phyloP scores from a whole-genome alignment of 768 basidiomycete species.

The Pleurotus giganteus region DNA sequence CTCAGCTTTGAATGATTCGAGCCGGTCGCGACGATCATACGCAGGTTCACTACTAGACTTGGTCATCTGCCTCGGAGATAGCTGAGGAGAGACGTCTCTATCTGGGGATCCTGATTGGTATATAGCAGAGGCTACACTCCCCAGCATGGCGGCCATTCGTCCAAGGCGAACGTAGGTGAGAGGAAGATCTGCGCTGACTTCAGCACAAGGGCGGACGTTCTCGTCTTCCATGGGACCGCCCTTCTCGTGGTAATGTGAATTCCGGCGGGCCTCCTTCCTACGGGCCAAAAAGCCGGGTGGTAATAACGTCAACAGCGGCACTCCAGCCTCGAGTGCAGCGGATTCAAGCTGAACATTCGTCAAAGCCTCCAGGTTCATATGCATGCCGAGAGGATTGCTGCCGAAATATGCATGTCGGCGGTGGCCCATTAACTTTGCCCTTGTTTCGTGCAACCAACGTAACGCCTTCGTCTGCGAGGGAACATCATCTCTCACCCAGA shows the following conservation, averaged over 20 bases:
- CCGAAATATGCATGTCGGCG: constrained; percentile 14
- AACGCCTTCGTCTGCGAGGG: not conserved
- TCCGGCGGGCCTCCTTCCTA: constrained; percentile 7
- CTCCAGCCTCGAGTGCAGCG: constrained; percentile 68
- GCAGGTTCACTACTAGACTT: not conserved
- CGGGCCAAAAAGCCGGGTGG: constrained; percentile 32
- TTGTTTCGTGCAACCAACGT: not conserved
- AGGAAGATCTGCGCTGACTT: constrained; percentile 22
- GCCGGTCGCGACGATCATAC: constrained; percentile 17
- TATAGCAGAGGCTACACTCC: constrained; percentile 46
- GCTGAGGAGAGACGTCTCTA: constrained; percentile 3
- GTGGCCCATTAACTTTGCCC: constrained; percentile 7
- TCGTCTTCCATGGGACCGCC: constrained; percentile 3
- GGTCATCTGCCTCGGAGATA: not conserved
- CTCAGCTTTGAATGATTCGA: constrained; percentile 25
- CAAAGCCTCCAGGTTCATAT: constrained; percentile 63
- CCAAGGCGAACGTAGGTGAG: constrained; percentile 59
- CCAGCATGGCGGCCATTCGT: constrained; percentile 54
- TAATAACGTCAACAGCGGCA: constrained; percentile 50
- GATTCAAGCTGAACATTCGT: constrained; percentile 51
- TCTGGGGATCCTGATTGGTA: constrained; percentile 20
- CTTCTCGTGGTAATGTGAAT: not conserved
- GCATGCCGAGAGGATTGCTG: constrained; percentile 44
- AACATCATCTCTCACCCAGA: constrained; percentile 49
- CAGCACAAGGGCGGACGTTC: not conserved